Conservation (phyloP, 768 basidiomycete genomes). For the Filobasidium wieringae region DNA sequence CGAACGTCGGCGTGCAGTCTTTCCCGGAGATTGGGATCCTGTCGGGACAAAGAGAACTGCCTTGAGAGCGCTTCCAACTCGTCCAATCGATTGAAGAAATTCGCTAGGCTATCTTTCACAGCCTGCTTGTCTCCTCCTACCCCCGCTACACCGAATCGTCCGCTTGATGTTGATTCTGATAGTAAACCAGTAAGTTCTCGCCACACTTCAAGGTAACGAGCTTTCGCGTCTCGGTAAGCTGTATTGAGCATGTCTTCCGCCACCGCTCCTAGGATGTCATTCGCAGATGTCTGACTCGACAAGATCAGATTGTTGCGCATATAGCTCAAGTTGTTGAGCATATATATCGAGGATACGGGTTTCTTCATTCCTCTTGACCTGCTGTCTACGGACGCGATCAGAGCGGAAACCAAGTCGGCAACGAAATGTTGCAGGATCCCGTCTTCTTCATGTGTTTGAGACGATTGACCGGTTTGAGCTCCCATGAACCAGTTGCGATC, state of each 20-base stretch:
- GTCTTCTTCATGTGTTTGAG: constrained; percentile 22
- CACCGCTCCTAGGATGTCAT: constrained; percentile 30
- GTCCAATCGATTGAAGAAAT: constrained; percentile 27
- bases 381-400: constrained; percentile 22
- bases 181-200: constrained; percentile 17
- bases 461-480: constrained; percentile 16
- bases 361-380: constrained; percentile 22
- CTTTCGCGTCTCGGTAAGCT: constrained; percentile 31
- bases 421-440: constrained; percentile 31
- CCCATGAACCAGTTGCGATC: constrained; percentile 40
- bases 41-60: constrained; percentile 27
- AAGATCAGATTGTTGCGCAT: constrained; percentile 25
- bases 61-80: constrained; percentile 26
- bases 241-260: constrained; percentile 35
- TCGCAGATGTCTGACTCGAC: constrained; percentile 24
- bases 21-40: constrained; percentile 34
- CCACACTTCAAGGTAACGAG: constrained; percentile 27
- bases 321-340: constrained; percentile 36
- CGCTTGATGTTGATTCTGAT: constrained; percentile 15
- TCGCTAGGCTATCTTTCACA: constrained; percentile 28
- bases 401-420: constrained; percentile 30
- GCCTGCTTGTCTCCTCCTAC: constrained; percentile 20
- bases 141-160: constrained; percentile 18
- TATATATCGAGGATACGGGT: constrained; percentile 25
- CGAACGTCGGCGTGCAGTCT: constrained; percentile 24